These are phyloP conservation scores for Rhizopogon vinicolor DNA, from an alignment of 768 basidiomycete genomes.

Conservation along the genomic window DNA sequence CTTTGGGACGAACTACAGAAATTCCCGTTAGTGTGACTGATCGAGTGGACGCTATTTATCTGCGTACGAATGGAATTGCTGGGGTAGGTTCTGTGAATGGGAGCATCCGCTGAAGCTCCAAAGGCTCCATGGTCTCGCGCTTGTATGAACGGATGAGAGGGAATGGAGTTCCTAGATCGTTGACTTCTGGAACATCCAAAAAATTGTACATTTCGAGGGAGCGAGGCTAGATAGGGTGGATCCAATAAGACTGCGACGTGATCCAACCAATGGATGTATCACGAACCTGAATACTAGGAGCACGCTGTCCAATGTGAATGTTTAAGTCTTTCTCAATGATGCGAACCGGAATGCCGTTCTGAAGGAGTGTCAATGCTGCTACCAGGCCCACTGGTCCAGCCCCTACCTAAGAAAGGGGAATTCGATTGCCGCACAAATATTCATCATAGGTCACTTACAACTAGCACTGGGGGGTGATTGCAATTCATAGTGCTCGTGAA, in stretches of 20 bases:
- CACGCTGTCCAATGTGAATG: conserved; percentile 33
- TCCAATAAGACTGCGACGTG: neutral
- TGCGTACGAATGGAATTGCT: conserved; percentile 3
- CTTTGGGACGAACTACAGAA: neutral
- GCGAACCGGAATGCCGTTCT: neutral
- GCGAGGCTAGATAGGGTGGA: conserved; percentile 29
- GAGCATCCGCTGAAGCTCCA: conserved; percentile 10
- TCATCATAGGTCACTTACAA: too few relatives aligned
- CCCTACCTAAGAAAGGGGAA: neutral
- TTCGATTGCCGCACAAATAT: too few relatives aligned
- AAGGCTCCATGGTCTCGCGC: neutral
- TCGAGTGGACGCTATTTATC: conserved; percentile 19
- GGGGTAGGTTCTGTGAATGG: conserved; percentile 13
- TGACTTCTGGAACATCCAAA: conserved; percentile 28
- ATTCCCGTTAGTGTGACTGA: neutral
- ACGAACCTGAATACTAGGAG: conserved; percentile 31
- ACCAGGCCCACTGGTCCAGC: conserved; percentile 5
- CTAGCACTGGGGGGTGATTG: too few relatives aligned
- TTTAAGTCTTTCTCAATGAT: conserved; percentile 9
- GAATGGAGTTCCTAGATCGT: conserved; percentile 22
- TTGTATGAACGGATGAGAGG: conserved; percentile 30
- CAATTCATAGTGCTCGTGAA: too few relatives aligned
- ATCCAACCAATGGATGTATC: neutral
- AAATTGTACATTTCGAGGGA: conserved; percentile 25
- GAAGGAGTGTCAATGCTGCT: conserved; percentile 6